Evolutionary conservation across 371 early-diverging fungal genomes (phyloP).

Genomic region (Umbelopsis sp.): DNA sequence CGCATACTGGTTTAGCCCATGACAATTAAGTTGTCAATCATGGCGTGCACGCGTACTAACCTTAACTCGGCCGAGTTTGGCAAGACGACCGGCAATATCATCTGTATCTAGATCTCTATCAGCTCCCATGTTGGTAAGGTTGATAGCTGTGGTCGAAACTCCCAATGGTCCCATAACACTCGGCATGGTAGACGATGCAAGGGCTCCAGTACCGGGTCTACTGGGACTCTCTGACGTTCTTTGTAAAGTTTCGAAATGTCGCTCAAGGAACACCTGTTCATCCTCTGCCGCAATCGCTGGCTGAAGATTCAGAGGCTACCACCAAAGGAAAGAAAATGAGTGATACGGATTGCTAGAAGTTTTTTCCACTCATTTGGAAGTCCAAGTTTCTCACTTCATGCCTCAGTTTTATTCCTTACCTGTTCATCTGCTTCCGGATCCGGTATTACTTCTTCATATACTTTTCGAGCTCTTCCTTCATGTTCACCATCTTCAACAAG

Average conservation of each 20-base stretch:
- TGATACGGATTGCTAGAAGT: neutral
- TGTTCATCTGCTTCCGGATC: slow-evolving; percentile 45
- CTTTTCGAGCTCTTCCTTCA: slow-evolving; percentile 46
- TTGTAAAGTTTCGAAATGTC: slow-evolving; percentile 72
- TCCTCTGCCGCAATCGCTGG: slow-evolving; percentile 71
- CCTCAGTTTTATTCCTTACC: slow-evolving; percentile 19
- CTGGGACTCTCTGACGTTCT: slow-evolving; percentile 34
- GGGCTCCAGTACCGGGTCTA: slow-evolving; percentile 36
- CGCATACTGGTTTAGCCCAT: too few species aligned
- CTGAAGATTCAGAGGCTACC: slow-evolving; percentile 35
- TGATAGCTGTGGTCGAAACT: slow-evolving; percentile 20
- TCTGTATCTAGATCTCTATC: slow-evolving; percentile 24
- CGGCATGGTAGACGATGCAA: slow-evolving; percentile 30
- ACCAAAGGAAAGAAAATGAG: neutral
- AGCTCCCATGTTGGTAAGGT: slow-evolving; percentile 4
- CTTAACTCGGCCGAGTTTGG: slow-evolving; percentile 17
- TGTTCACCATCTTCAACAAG: slow-evolving; percentile 41
- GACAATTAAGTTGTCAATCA: too few species aligned
- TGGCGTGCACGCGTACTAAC: neutral
- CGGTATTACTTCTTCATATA: slow-evolving; percentile 48
- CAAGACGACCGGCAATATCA: slow-evolving; percentile 19
- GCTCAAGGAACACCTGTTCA: slow-evolving; percentile 83
- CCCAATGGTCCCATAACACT: slow-evolving; percentile 40
- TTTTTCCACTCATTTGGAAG: neutral
- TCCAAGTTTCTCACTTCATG: too few species aligned